phyloP scores from a whole-genome alignment of 495 filamentous ascomycete species.

The Trichoderma reesei region DNA sequence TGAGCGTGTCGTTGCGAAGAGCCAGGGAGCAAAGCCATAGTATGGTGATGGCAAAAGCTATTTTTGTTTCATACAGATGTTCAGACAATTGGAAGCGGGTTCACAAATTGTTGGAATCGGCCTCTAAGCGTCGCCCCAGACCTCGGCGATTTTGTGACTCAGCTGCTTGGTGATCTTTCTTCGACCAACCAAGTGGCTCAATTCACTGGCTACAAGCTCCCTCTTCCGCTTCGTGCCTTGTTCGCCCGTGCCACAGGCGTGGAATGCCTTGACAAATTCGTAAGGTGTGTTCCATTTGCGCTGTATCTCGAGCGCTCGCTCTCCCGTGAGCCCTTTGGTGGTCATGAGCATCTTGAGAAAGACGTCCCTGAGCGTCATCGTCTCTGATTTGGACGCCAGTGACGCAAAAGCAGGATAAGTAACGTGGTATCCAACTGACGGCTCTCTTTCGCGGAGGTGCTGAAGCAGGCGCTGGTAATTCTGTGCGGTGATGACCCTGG shows the following conservation, averaged over 20 bases:
- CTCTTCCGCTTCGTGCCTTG: conserved; percentile 38
- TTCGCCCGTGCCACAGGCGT: conserved; percentile 35
- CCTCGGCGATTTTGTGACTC: conserved; percentile 61
- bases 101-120: neutral
- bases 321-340: conserved; percentile 62
- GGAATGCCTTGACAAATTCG: conserved; percentile 58
- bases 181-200: conserved; percentile 50
- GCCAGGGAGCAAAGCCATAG: conserved; percentile 32
- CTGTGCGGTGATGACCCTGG: conserved; percentile 51
- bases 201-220: conserved; percentile 41
- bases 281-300: conserved; percentile 63
- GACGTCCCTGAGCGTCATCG: conserved; percentile 62
- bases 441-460: conserved; percentile 39
- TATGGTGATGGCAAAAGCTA: no score
- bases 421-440: conserved; percentile 48
- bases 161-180: conserved; percentile 57
- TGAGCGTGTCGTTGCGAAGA: conserved; percentile 63
- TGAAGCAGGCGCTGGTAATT: conserved; percentile 61
- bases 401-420: conserved; percentile 64
- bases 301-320: conserved; percentile 77
- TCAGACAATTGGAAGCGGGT: neutral
- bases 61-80: neutral
- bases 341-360: conserved; percentile 88
- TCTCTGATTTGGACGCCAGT: conserved; percentile 64
- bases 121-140: conserved; percentile 49